A percentile compares a stretch with the other conserved stretches of the same genome.
Evolutionary conservation across 345 rosid genomes (phyloP).

Genomic region (Euphorbia pulcherrima): DNA sequence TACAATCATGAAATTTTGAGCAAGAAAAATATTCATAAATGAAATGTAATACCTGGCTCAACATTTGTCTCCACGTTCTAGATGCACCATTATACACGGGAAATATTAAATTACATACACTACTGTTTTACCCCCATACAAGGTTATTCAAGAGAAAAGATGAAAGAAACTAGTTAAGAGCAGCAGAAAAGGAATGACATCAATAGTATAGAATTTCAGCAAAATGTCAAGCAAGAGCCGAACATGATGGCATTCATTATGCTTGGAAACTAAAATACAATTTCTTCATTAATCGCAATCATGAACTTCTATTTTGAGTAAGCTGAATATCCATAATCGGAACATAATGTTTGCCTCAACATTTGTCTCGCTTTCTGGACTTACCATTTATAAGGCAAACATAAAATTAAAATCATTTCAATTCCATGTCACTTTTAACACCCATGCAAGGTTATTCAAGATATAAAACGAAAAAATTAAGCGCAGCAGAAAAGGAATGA

Average conservation of each 20-base stretch:
- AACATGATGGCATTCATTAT: no score
- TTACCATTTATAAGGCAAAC: no score
- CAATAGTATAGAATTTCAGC: no score
- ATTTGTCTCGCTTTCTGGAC: neutral
- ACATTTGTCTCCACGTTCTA: neutral
- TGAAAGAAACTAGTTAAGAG: no score
- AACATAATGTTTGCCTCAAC: neutral
- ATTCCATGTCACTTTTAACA: neutral
- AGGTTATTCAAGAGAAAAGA: neutral
- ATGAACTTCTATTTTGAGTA: neutral
- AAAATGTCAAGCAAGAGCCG: no score
- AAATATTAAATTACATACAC: neutral
- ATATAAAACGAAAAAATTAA: no score
- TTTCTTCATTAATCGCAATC: neutral
- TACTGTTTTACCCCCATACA: neutral
- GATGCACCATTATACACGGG: neutral
- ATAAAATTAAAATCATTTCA: neutral
- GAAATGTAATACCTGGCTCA: neutral
- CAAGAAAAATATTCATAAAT: neutral
- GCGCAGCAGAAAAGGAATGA: neutral
- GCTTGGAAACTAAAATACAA: no score
- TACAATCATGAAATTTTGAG: neutral
- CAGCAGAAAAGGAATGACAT: neutral
- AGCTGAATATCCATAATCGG: neutral
- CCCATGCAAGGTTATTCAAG: neutral